Evolutionary conservation across 2,329 filamentous ascomycete species (phyloP), one percentile per base, ranked within the genome.

Genomic region (Neopestalotiopsis sp.): DNA sequence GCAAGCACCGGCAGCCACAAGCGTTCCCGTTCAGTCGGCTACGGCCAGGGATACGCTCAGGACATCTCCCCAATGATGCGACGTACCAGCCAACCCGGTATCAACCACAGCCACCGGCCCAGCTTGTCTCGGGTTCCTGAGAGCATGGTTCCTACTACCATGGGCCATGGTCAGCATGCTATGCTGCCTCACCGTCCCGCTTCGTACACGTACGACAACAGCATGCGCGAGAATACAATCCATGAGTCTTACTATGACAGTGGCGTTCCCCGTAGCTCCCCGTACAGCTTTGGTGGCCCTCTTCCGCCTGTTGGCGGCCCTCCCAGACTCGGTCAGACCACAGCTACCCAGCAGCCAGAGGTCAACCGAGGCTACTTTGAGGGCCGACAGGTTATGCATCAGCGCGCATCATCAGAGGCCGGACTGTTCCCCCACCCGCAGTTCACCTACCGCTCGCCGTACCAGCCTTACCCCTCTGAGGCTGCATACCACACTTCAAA

Each of bases 11-110:
- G 38, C 49, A 63, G 66, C 12, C 80, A 81, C 70, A 76, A 77
- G 68, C 78, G 80, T 42, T 78, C 80, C 2, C 78, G 80, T 69
- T 81, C 80, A 0, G 77, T 80, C 69, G 78, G 77, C 24, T 74
- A 77, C 14, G 40, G 34, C 17, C 20, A 64, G 12, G 59, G 13
- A 10, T 14, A 28, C 42, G 71, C 68, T n/a, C 66, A 71, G 52
- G 71, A 74, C 20, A 52, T 72, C 28, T 69, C 70, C 12, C 72
- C 74, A 7, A 76, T 76, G 73, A 59, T 69, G 34, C 77, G 74
- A 62, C 76, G 75, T 14, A 67, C 71, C 20, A 77, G 75, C 71
- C 77, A 78, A 63, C 72, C 75, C 17, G 67, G 70, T 32, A 68
- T 57, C 56, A 62, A 32, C 20, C 52, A 69, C 45, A 72, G 69